Evolutionary conservation across 495 filamentous ascomycete species (phyloP).

Genomic region (Xylaria flabelliformis): DNA sequence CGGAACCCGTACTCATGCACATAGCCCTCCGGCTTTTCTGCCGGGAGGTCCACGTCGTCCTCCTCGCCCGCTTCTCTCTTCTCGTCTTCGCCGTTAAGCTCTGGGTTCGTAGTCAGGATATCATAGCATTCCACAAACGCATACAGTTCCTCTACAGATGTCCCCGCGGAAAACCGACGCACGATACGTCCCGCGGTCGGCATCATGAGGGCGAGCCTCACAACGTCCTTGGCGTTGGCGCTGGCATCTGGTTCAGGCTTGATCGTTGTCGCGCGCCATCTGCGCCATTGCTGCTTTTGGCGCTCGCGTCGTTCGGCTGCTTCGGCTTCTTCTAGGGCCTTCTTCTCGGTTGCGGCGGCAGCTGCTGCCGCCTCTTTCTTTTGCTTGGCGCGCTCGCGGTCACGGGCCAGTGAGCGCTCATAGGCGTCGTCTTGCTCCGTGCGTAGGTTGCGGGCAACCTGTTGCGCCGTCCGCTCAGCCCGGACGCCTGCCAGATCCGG

Average conservation of each 20-base stretch:
- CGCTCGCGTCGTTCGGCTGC: slow-evolving; percentile 63
- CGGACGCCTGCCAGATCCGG: slow-evolving; percentile 72
- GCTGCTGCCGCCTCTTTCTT: slow-evolving; percentile 76
- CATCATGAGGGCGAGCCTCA: slow-evolving; percentile 84
- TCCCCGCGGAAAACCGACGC: slow-evolving; percentile 69
- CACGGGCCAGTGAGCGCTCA: slow-evolving; percentile 84
- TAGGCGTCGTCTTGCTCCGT: slow-evolving; percentile 90
- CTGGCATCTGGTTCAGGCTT: slow-evolving; percentile 68
- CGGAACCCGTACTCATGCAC: slow-evolving; percentile 80
- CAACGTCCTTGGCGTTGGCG: slow-evolving; percentile 62
- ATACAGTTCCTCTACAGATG: slow-evolving; percentile 85
- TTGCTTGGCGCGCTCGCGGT: slow-evolving; percentile 79
- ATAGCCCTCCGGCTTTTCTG: slow-evolving; percentile 67
- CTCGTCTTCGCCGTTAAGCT: slow-evolving; percentile 39
- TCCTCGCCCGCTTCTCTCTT: slow-evolving; percentile 40
- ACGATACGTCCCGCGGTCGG: slow-evolving; percentile 68
- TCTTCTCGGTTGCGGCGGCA: slow-evolving; percentile 61
- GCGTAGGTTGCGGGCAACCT: slow-evolving; percentile 76
- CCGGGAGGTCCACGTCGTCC: slow-evolving; percentile 34
- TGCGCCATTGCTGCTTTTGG: slow-evolving; percentile 74
- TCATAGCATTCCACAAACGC: slow-evolving; percentile 96
- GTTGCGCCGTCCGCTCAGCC: slow-evolving; percentile 73
- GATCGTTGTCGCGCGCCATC: slow-evolving; percentile 76
- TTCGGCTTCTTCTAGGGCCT: slow-evolving; percentile 65
- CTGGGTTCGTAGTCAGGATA: slow-evolving; percentile 46